These are phyloP conservation scores for Candida neerlandica DNA, from an alignment of 1,139 yeast species.

Conservation along the genomic window DNA sequence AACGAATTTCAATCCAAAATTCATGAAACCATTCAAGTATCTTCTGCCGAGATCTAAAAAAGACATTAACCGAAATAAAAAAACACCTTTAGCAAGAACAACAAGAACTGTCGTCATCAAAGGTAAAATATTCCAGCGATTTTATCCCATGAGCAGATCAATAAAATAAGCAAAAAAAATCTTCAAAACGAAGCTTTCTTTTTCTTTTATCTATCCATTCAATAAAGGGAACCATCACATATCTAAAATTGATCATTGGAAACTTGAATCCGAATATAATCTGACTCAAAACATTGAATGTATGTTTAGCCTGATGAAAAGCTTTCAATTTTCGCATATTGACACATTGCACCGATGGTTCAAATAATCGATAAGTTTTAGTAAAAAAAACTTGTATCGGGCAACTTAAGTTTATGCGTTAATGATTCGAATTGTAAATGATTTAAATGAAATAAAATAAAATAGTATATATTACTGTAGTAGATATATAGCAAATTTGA, in stretches of 20 bases:
- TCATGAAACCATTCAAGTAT: neutral
- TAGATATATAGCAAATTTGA: neutral
- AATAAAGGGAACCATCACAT: neutral
- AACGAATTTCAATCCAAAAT: neutral
- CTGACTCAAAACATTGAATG: neutral
- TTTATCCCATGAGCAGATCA: neutral
- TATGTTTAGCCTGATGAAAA: neutral
- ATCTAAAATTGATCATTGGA: neutral
- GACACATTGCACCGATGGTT: constrained; percentile 55
- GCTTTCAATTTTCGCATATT: constrained; percentile 43
- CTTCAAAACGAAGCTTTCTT: constrained; percentile 6
- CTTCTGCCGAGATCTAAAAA: neutral
- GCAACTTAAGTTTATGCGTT: constrained; percentile 50
- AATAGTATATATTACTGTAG: neutral
- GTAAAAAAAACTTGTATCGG: constrained; percentile 31
- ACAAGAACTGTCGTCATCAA: constrained; percentile 9
- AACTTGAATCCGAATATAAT: neutral
- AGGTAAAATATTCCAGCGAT: neutral
- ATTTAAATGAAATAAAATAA: neutral
- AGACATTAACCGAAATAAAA: neutral
- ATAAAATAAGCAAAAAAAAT: neutral
- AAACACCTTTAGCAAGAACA: neutral
- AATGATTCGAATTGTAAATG: neutral
- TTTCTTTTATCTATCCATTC: neutral
- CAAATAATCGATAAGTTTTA: constrained; percentile 20